Conservation (phyloP, 2,329 filamentous ascomycete species). For the Aquanectria penicillioides region DNA sequence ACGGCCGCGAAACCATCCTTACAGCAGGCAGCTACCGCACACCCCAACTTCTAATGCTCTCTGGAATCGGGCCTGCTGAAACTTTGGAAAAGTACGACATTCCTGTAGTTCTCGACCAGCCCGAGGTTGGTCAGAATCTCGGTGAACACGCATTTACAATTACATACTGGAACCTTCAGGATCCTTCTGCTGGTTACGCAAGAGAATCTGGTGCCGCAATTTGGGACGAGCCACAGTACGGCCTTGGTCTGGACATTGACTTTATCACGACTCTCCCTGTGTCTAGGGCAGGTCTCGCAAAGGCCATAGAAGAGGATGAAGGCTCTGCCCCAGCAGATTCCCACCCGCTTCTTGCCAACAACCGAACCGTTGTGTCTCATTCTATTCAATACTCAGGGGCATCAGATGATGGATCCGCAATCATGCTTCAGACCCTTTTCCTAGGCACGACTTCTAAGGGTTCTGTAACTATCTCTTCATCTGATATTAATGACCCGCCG, state of each 20-base stretch:
- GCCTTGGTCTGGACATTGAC: conserved; percentile 7
- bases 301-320: conserved; percentile 11
- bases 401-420: conserved; percentile 30
- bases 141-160: background rate
- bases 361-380: conserved; percentile 30
- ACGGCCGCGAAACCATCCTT: conserved; percentile 47
- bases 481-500: conserved; percentile 30
- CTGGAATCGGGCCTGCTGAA: conserved; percentile 47
- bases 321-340: background rate
- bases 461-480: conserved; percentile 35
- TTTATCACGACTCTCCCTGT: conserved; percentile 2
- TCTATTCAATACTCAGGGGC: conserved; percentile 33
- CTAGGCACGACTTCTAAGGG: conserved; percentile 43
- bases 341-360: conserved; percentile 8
- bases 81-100: conserved; percentile 21
- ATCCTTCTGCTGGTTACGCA: conserved; percentile 4
- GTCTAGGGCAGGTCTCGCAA: background rate
- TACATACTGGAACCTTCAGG: background rate
- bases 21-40: conserved; percentile 49
- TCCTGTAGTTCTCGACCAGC: conserved; percentile 1
- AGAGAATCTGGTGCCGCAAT: conserved; percentile 1
- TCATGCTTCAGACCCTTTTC: conserved; percentile 32
- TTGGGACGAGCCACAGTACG: conserved; percentile 1
- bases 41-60: conserved; percentile 50
- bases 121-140: conserved; percentile 3